Evolutionary conservation across 1,284 basidiomycete species (phyloP), one percentile per base, ranked within the genome.

Genomic region (Thecaphora frezii): DNA sequence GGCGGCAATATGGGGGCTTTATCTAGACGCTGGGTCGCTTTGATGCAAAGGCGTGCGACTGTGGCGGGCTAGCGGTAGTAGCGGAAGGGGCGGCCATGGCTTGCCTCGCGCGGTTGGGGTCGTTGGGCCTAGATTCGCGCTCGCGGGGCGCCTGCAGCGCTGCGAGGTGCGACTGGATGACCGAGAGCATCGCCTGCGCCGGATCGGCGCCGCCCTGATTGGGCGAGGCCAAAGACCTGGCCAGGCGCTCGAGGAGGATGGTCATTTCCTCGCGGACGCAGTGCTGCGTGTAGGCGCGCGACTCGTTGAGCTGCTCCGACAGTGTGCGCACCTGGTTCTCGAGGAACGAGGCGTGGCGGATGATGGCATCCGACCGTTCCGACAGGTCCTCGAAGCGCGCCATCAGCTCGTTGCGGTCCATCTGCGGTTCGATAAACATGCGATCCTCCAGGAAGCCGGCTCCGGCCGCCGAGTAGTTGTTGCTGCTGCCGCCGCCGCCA

Each of bases 361-460:
- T 75, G 48, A 75, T 70, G 46, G 69, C 66, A 44, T 75, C 73
- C 41, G 72, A 66, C n/a, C 73, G 65, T 46, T 75, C 73, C 23
- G 69, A 69, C 19, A 74, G 53, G 44, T 74, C 72, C 37, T 71
- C 66, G 40, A 72, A 52, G 1, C 67, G 55, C n/a, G 54, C 57
- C 19, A 59, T 48, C 9, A 55, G 44, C 46, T 66, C 63, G 40
- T 46, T 52, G 14, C 54, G 51, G 8, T 66, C 63, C 25, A 66
- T 30, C 37, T 38, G 24, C 1, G 40, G n/a, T 1, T 59, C 54
- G 33, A 23, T 37, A 22, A 50, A 57, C 5, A 39, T 37, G 1
- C 52, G 57, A 2, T 28, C 50, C 33, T 36, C 33, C 12, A 36
- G 33, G 46, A 53, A 49, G 26, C 46, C 48, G 2, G 47, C 22